These are phyloP conservation scores for Didymella pomorum DNA, from an alignment of 2,329 filamentous ascomycete species.

Conservation along the genomic window DNA sequence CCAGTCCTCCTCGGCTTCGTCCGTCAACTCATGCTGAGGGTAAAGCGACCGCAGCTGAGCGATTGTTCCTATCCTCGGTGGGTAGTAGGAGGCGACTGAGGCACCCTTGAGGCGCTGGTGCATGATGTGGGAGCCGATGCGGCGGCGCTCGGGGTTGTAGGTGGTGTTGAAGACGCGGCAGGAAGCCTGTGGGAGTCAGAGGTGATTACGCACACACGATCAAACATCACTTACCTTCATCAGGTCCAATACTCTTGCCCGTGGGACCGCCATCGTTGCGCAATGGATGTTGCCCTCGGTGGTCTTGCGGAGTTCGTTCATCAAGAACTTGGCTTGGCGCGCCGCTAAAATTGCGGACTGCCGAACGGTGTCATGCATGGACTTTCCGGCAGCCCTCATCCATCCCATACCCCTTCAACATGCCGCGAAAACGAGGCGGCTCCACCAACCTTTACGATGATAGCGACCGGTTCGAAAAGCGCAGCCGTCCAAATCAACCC, in stretches of 20 bases:
- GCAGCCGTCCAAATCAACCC: slow-evolving; percentile 11
- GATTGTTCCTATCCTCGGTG: slow-evolving; percentile 74
- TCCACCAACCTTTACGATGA: slow-evolving; percentile 33
- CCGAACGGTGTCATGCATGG: slow-evolving; percentile 12
- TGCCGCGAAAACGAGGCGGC: slow-evolving; percentile 36
- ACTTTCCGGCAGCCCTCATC: neutral
- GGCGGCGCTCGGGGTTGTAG: slow-evolving; percentile 83
- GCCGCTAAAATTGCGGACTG: slow-evolving; percentile 24
- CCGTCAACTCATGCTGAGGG: slow-evolving; percentile 71
- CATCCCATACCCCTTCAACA: slow-evolving; percentile 6
- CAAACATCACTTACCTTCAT: slow-evolving; percentile 69
- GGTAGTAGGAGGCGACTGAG: slow-evolving; percentile 86
- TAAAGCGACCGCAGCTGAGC: slow-evolving; percentile 77
- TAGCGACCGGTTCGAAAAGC: slow-evolving; percentile 29
- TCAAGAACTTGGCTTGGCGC: slow-evolving; percentile 27
- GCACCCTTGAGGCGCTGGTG: slow-evolving; percentile 89
- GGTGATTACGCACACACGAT: neutral
- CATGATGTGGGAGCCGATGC: slow-evolving; percentile 90
- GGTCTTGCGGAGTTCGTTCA: slow-evolving; percentile 25
- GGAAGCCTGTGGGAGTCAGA: slow-evolving; percentile 69
- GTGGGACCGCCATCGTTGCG: slow-evolving; percentile 59
- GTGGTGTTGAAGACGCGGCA: slow-evolving; percentile 90
- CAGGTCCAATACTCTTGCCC: slow-evolving; percentile 68
- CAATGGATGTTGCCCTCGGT: slow-evolving; percentile 15
- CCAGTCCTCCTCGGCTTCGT: slow-evolving; percentile 81